phyloP scores from a whole-genome alignment of 352 stramenopile genomes.

The Elongisporangium senticosum region DNA sequence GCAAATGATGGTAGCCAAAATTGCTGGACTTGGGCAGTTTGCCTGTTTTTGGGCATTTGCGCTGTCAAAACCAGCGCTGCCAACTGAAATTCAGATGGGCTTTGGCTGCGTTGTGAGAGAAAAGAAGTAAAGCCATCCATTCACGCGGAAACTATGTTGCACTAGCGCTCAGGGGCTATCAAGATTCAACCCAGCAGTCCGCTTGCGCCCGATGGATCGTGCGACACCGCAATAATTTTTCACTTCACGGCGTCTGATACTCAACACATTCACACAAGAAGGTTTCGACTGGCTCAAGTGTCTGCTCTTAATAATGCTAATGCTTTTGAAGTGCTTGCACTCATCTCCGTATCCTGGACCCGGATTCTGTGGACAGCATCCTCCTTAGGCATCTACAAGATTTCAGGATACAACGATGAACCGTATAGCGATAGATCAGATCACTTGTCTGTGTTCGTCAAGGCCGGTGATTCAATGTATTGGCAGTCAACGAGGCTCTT shows the following conservation, averaged over 20 bases:
- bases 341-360: background rate
- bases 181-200: too few species aligned
- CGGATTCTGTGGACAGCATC: conserved; percentile 1
- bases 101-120: too few species aligned
- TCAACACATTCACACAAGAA: background rate
- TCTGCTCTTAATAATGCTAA: background rate
- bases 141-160: too few species aligned
- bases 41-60: too few species aligned
- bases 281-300: background rate
- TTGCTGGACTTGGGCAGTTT: too few species aligned
- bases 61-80: too few species aligned
- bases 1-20: too few species aligned
- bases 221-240: background rate
- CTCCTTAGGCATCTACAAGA: background rate
- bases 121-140: too few species aligned
- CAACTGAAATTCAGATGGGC: too few species aligned
- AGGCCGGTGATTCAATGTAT: conserved; percentile 3
- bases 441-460: conserved; percentile 10
- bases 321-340: background rate
- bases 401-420: conserved; percentile 10
- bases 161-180: too few species aligned
- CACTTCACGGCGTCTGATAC: background rate
- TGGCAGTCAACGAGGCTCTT: conserved; percentile 3
- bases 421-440: conserved; percentile 11
- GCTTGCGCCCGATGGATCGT: too few species aligned